Base-by-base conservation (phyloP, 1,284 basidiomycete genomes). In the Leccinum angustisporum region DNA sequence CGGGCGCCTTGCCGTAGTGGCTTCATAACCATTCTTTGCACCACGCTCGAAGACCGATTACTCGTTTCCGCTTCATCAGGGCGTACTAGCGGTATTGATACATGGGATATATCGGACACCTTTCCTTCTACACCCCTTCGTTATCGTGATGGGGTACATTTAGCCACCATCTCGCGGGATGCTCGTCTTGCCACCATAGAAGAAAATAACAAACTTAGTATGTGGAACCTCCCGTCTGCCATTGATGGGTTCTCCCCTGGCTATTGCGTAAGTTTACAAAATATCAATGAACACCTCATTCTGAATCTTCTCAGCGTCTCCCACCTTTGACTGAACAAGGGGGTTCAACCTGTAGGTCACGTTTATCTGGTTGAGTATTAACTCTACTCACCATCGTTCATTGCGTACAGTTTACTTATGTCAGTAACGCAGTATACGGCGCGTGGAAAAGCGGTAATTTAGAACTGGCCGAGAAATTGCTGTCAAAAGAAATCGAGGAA, bases 21-120 rank as follows among this genome's bases (percentile, higher is more conserved):
- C 34, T 6, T 6, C 34, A 36, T 36, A 36, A 36, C 34, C 13
- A 7, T 36, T 36, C 59, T 68, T 43, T 54, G 10, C n/a, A 18
- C 63, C 2, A 48, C 67, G 10, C 21, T 21, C 18, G 61, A n/a
- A 3, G 61, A 51, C 30, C 67, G 53, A 21, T 34, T 60, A 13
- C 64, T 67, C 5, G 9, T 61, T 18, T 57, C 66, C 18, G 50
- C 50, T n/a, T 66, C 60, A 27, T 54, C 59, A 0, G 66, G 61
- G 13, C 51, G 31, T 8, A 11, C 14, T 2, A 25, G 8, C 2
- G 54, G 54, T n/a, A 59, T 66, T 16, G 58, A 63, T 14, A 43
- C 66, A 9, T 68, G 64, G 66, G 57, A 68, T 51, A 61, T 56
- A 31, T 25, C 38, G 33, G 3, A 13, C 10, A 10, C 27, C 11